Evolutionary conservation across 1,284 basidiomycete species (phyloP).

Genomic region (Ustilago crameri): DNA sequence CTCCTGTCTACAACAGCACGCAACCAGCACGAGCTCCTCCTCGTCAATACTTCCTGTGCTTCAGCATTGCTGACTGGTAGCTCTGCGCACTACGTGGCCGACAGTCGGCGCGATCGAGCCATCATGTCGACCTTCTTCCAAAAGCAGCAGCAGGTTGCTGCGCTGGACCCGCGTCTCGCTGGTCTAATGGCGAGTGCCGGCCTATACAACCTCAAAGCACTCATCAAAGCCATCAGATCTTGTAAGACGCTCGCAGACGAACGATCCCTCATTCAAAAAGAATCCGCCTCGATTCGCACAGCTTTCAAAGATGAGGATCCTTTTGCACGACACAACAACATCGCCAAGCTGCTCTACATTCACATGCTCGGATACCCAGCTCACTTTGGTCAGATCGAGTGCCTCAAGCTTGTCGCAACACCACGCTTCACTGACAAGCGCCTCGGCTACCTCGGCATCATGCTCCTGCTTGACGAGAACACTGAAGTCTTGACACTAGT

Average conservation of each 20-base stretch:
- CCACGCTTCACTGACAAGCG: slow-evolving; percentile 97
- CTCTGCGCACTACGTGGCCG: no score
- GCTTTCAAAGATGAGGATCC: slow-evolving; percentile 90
- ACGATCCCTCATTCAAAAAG: slow-evolving; percentile 95
- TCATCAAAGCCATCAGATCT: slow-evolving; percentile 70
- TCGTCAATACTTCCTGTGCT: no score
- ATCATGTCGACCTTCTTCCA: slow-evolving; percentile 67
- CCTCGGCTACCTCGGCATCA: slow-evolving; percentile 95
- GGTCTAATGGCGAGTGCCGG: slow-evolving; percentile 66
- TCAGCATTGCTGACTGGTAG: no score
- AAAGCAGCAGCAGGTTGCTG: slow-evolving; percentile 68
- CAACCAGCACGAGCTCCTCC: no score
- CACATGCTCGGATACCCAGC: slow-evolving; percentile 99
- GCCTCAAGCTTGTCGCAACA: slow-evolving; percentile 97
- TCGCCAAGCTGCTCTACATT: slow-evolving; percentile 98
- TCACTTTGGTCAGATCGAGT: slow-evolving; percentile 99
- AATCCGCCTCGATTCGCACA: slow-evolving; percentile 95
- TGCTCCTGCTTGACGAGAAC: slow-evolving; percentile 96
- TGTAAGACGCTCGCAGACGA: slow-evolving; percentile 96
- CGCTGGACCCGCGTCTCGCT: slow-evolving; percentile 66
- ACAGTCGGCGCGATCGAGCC: not conserved
- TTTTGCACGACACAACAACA: slow-evolving; percentile 91
- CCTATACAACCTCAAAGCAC: slow-evolving; percentile 68
- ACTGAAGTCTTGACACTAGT: slow-evolving; percentile 97
- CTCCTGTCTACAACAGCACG: no score